phyloP scores from a whole-genome alignment of 176 grass and related monocot genomes.

The Microstegium vimineum region DNA sequence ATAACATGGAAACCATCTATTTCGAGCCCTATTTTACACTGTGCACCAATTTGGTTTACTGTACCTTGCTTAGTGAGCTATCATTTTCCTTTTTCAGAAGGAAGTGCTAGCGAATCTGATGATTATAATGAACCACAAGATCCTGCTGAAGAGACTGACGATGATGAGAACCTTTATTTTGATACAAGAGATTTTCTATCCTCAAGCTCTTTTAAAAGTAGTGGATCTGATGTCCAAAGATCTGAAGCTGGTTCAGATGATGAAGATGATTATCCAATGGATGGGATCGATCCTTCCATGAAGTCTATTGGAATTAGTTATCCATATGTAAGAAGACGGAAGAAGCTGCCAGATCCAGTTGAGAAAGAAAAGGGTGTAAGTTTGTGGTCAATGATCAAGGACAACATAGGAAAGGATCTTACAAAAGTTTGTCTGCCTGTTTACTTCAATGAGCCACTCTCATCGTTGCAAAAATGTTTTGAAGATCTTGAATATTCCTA shows the following conservation, averaged over 20 bases:
- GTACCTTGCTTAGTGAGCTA: background rate
- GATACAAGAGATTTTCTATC: slow-evolving; percentile 99
- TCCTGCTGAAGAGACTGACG: slow-evolving; percentile 93
- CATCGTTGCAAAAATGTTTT: slow-evolving; percentile 91
- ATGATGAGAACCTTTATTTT: slow-evolving; percentile 90
- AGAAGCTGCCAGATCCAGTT: slow-evolving; percentile 90
- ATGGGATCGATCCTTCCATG: slow-evolving; percentile 80
- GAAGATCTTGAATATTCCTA: slow-evolving; percentile 99
- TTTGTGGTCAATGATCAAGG: slow-evolving; percentile 99
- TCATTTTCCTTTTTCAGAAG: slow-evolving; percentile 50
- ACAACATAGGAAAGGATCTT: slow-evolving; percentile 99
- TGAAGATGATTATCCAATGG: slow-evolving; percentile 64
- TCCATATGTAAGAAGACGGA: slow-evolving; percentile 82
- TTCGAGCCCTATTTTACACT: background rate
- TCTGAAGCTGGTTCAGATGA: slow-evolving; percentile 92
- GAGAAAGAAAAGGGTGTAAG: slow-evolving; percentile 99
- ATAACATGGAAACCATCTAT: background rate
- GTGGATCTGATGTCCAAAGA: slow-evolving; percentile 74
- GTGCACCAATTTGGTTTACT: background rate
- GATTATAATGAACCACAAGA: slow-evolving; percentile 94
- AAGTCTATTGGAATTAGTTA: slow-evolving; percentile 78
- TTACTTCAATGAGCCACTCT: slow-evolving; percentile 96
- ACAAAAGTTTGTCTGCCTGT: slow-evolving; percentile 97
- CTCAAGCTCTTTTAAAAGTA: slow-evolving; percentile 94
- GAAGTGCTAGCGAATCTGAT: slow-evolving; percentile 94